Conservation (phyloP, 176 grass and related monocot species). For the Avena sativa region DNA sequence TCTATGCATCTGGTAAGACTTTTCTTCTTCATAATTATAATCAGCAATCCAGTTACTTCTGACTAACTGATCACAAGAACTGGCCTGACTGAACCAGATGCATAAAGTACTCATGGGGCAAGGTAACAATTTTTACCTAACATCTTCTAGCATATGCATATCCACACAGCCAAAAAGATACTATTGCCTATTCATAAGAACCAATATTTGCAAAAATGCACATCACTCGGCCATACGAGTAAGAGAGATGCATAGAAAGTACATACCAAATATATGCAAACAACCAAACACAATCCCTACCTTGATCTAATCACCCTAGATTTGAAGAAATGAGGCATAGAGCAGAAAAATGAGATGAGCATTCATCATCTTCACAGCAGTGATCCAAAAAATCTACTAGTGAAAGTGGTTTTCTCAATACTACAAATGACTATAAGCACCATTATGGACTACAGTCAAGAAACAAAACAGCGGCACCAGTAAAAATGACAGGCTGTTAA, state of each 20-base stretch:
- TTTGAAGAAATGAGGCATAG: conserved; percentile 10
- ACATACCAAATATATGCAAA: neutral
- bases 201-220: neutral
- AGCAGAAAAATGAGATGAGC: neutral
- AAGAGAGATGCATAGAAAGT: neutral
- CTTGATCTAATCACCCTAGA: neutral
- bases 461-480: neutral
- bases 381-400: neutral
- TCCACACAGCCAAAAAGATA: neutral
- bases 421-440: neutral
- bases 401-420: neutral
- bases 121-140: neutral
- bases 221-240: neutral
- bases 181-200: neutral
- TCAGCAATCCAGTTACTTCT: neutral
- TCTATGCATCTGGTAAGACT: neutral
- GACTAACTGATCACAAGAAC: neutral
- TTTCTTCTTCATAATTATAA: neutral
- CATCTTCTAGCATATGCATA: neutral
- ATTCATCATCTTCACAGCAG: neutral
- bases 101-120: neutral
- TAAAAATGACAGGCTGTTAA: neutral
- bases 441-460: neutral
- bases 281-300: neutral
- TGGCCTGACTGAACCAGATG: neutral